Conservation (phyloP, 1,284 basidiomycete species). For the Polyporus tsugae region DNA sequence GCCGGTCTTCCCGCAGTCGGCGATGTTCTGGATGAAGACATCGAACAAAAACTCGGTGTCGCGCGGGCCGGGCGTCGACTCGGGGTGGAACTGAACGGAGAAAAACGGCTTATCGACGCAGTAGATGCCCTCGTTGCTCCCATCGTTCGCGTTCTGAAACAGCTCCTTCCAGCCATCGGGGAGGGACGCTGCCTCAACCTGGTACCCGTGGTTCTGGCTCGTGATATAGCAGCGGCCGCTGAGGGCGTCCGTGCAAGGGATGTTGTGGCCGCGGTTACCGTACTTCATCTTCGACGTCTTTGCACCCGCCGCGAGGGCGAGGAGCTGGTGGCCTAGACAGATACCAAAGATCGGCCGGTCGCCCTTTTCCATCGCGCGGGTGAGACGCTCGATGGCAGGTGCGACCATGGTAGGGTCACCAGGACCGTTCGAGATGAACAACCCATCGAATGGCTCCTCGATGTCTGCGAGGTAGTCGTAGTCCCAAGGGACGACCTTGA, state of each 20-base stretch:
- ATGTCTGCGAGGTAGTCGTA: constrained; percentile 86
- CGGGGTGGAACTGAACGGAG: constrained; percentile 99
- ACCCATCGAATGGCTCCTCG: constrained; percentile 89
- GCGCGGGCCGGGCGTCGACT: constrained; percentile 97
- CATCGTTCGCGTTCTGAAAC: constrained; percentile 97
- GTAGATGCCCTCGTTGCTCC: constrained; percentile 98
- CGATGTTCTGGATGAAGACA: constrained; percentile 92
- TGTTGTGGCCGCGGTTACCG: constrained; percentile 98
- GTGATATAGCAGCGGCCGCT: constrained; percentile 99
- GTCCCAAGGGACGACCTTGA: constrained; percentile 98
- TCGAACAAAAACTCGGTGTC: constrained; percentile 99
- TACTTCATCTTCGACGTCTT: constrained; percentile 99
- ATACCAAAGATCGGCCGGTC: constrained; percentile 97
- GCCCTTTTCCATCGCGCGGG: constrained; percentile 75
- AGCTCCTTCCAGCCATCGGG: constrained; percentile 92
- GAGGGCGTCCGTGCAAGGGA: constrained; percentile 95
- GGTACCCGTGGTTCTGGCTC: constrained; percentile 98
- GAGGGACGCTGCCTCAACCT: constrained; percentile 88
- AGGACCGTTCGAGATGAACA: constrained; percentile 98
- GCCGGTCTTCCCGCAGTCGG: constrained; percentile 78
- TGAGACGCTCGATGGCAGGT: constrained; percentile 78
- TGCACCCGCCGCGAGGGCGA: constrained; percentile 95
- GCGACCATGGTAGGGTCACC: constrained; percentile 93
- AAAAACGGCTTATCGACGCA: constrained; percentile 93
- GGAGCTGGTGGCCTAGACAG: constrained; percentile 97